Evolutionary conservation across 2,329 filamentous ascomycete genomes (phyloP).

Genomic region (Pseudogymnoascus sp.): DNA sequence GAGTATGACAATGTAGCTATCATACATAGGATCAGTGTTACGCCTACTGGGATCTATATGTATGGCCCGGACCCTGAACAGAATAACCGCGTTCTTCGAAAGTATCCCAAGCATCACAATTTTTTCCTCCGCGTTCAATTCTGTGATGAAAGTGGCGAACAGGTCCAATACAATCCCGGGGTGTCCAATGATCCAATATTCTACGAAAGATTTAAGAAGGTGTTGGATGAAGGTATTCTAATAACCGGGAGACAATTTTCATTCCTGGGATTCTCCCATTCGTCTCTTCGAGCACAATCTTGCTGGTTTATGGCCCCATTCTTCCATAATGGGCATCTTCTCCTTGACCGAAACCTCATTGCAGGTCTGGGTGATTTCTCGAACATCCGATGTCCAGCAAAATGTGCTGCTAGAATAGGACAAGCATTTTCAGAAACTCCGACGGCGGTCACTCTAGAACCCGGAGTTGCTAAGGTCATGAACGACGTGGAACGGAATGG

Average conservation of each 20-base stretch:
- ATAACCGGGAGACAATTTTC: slow-evolving; percentile 55
- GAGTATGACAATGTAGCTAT: slow-evolving; percentile 18
- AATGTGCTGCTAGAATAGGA: slow-evolving; percentile 51
- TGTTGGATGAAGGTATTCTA: slow-evolving; percentile 51
- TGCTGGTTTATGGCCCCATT: slow-evolving; percentile 58
- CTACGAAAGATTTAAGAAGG: slow-evolving; percentile 49
- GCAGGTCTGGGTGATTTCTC: slow-evolving; percentile 40
- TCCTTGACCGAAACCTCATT: slow-evolving; percentile 34
- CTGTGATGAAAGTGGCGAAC: slow-evolving; percentile 62
- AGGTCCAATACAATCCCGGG: slow-evolving; percentile 48
- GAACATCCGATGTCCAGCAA: slow-evolving; percentile 44
- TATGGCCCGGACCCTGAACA: slow-evolving; percentile 57
- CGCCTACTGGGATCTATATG: slow-evolving; percentile 49
- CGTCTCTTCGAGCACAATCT: slow-evolving; percentile 62
- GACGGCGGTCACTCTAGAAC: slow-evolving; percentile 45
- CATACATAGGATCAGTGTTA: slow-evolving; percentile 35
- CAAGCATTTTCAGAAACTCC: slow-evolving; percentile 69
- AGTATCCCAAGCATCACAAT: slow-evolving; percentile 49
- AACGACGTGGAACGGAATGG: slow-evolving; percentile 44
- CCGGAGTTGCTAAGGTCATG: slow-evolving; percentile 30
- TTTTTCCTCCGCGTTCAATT: slow-evolving; percentile 65
- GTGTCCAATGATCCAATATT: slow-evolving; percentile 43
- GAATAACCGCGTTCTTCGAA: slow-evolving; percentile 63
- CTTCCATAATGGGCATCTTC: slow-evolving; percentile 22
- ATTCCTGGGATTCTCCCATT: slow-evolving; percentile 75